A percentile compares a stretch with the other conserved stretches of the same genome.
phyloP scores from a whole-genome alignment of 441 rosid species.

The Pelargonium cotyledonis region DNA sequence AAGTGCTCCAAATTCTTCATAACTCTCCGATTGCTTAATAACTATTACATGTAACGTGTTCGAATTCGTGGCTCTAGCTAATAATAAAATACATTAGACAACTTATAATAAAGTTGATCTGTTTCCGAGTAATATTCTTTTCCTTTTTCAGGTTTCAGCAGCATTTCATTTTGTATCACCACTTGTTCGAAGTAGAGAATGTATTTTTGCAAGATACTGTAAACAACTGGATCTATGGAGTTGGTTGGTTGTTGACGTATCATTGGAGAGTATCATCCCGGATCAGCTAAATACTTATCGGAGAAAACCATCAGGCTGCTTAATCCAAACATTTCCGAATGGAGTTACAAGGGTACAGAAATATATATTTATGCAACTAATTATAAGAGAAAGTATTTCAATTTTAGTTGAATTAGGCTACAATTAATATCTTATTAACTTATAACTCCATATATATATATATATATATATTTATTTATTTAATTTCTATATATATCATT shows the following conservation, averaged over 20 bases:
- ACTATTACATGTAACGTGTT: neutral
- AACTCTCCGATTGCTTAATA: neutral
- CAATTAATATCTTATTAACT: no score
- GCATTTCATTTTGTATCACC: constrained; percentile 46
- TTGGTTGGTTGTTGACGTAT: constrained; percentile 58
- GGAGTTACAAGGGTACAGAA: constrained; percentile 33
- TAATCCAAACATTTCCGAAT: constrained; percentile 32
- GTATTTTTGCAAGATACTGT: constrained; percentile 44
- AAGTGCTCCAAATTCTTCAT: neutral
- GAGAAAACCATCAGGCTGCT: constrained; percentile 52
- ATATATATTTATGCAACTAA: neutral
- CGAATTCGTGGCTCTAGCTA: neutral
- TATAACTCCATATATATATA: no score
- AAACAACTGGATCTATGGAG: constrained; percentile 22
- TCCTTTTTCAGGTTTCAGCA: constrained; percentile 31
- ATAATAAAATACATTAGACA: neutral
- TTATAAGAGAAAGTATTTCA: neutral
- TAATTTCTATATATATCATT: neutral
- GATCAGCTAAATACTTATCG: constrained; percentile 20
- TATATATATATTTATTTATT: no score
- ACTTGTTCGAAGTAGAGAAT: constrained; percentile 34
- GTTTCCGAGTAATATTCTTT: neutral
- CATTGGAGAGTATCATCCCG: constrained; percentile 44
- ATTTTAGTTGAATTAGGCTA: neutral
- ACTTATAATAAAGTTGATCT: neutral